Evolutionary conservation across 257 asterid genomes (phyloP).

Genomic region (Asclepias syriaca): DNA sequence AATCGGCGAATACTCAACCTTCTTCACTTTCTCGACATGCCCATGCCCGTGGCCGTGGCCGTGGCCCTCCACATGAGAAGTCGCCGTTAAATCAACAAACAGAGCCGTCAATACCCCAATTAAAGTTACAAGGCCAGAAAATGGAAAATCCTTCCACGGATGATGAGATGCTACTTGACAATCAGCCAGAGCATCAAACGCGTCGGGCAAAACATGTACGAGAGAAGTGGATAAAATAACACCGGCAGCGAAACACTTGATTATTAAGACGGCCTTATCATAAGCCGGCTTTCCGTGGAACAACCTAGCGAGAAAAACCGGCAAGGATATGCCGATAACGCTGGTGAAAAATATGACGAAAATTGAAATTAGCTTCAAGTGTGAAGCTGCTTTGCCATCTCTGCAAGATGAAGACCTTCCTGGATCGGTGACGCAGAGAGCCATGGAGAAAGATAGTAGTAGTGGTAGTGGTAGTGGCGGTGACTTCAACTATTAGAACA

Average conservation of each 20-base stretch:
- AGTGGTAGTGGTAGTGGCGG: neutral
- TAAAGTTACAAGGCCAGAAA: constrained; percentile 33
- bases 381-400: constrained; percentile 25
- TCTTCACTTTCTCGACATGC: neutral
- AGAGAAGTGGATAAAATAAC: constrained; percentile 37
- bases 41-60: constrained; percentile 11
- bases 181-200: constrained; percentile 34
- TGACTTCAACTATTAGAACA: neutral
- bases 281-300: constrained; percentile 35
- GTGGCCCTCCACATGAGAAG: constrained; percentile 30
- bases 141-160: constrained; percentile 41
- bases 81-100: constrained; percentile 36
- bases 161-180: constrained; percentile 34
- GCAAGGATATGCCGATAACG: constrained; percentile 26
- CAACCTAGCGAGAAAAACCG: constrained; percentile 25
- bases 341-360: constrained; percentile 31
- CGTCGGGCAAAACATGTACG: constrained; percentile 40
- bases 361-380: constrained; percentile 26
- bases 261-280: constrained; percentile 32
- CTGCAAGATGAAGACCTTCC: constrained; percentile 25
- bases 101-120: constrained; percentile 34
- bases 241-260: constrained; percentile 41
- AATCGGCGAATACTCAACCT: constrained; percentile 14
- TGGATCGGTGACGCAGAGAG: constrained; percentile 26
- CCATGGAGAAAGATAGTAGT: neutral